phyloP scores from a whole-genome alignment of 75 land plant species.

The Picea sitchensis region DNA sequence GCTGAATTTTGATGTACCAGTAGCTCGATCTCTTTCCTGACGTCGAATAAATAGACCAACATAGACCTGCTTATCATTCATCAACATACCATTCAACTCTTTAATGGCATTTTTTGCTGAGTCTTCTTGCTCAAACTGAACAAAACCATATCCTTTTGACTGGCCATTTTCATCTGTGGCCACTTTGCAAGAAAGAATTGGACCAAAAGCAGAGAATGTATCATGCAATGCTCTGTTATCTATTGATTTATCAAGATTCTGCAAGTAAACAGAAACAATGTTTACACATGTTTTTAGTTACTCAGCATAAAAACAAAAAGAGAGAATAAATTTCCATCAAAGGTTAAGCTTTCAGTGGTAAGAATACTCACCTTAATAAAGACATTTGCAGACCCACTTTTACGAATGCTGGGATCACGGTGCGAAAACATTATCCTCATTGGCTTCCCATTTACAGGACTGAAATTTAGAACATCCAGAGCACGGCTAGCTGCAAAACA shows the following conservation, averaged over 20 bases:
- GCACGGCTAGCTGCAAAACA: conserved; percentile 25
- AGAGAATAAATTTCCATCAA: background rate
- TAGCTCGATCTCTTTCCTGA: conserved; percentile 50
- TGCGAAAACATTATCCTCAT: conserved; percentile 66
- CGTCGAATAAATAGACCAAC: conserved; percentile 67
- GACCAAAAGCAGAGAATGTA: conserved; percentile 61
- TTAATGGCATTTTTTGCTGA: conserved; percentile 64
- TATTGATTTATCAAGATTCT: conserved; percentile 58
- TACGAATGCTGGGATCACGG: conserved; percentile 59
- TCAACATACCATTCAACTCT: conserved; percentile 62
- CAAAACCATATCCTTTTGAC: conserved; percentile 80
- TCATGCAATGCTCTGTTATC: conserved; percentile 60
- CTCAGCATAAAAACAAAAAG: background rate
- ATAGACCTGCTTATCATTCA: conserved; percentile 66
- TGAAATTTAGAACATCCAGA: conserved; percentile 37
- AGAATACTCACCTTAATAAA: conserved; percentile 42
- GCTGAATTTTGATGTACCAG: conserved; percentile 55
- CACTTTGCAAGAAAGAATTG: conserved; percentile 73
- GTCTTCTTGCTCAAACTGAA: conserved; percentile 73
- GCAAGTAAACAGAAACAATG: conserved; percentile 7
- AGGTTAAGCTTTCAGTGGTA: background rate
- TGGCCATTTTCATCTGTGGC: conserved; percentile 51
- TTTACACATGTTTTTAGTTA: background rate
- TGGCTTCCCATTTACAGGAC: conserved; percentile 50
- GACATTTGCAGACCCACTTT: conserved; percentile 61